Percentiles rank a stretch among this genome's conserved stretches.
phyloP scores from a whole-genome alignment of 2,329 filamentous ascomycete genomes.

The Paracoccidioides lutzii region DNA sequence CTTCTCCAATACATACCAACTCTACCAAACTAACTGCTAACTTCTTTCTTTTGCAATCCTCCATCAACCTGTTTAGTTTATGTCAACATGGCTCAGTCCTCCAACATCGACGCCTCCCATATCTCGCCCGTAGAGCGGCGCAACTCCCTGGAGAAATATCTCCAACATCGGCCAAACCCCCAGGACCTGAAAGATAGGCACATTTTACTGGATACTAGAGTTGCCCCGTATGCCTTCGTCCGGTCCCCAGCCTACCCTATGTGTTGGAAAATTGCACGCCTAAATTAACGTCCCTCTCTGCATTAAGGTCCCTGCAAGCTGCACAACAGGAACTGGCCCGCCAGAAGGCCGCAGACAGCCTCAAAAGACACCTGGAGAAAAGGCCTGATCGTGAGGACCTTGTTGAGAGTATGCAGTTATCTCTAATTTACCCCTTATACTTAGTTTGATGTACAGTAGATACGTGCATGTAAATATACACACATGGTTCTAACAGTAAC shows the following conservation, averaged over 20 bases:
- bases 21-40: background rate
- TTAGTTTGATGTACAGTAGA: background rate
- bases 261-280: no score
- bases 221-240: slow-evolving; percentile 44
- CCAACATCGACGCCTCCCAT: slow-evolving; percentile 42
- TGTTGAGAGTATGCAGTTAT: slow-evolving; percentile 56
- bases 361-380: slow-evolving; percentile 52
- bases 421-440: slow-evolving; percentile 1
- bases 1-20: no score
- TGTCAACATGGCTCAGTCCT: slow-evolving; percentile 4
- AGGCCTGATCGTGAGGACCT: slow-evolving; percentile 60
- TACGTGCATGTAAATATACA: no score
- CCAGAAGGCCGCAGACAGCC: slow-evolving; percentile 47
- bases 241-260: background rate
- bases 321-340: slow-evolving; percentile 51
- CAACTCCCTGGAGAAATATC: slow-evolving; percentile 60
- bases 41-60: background rate
- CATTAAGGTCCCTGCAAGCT: slow-evolving; percentile 38
- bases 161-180: slow-evolving; percentile 54
- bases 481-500: background rate
- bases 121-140: slow-evolving; percentile 45
- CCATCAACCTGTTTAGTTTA: background rate
- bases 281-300: background rate
- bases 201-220: slow-evolving; percentile 54
- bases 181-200: slow-evolving; percentile 56